Base-by-base conservation (phyloP, 2,329 filamentous ascomycete genomes). In the Simplicillium aogashimaense region DNA sequence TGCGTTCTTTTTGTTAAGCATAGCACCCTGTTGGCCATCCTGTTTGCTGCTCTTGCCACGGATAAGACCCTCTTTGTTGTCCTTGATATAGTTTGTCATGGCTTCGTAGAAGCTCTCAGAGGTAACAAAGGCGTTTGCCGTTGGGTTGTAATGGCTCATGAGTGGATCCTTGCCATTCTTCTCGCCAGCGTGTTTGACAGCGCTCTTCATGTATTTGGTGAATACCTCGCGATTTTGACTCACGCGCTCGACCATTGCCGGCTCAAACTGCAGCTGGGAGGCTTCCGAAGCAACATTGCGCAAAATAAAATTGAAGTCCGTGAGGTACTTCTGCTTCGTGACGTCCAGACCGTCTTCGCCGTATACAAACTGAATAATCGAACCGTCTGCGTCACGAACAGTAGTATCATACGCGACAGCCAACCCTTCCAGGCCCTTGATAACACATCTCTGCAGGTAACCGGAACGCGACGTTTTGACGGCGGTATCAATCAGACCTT, bases 391-490 rank as follows among this genome's bases (percentile, higher is more conserved):
- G 53, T 98, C 90, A 47, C 92, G 80, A 13, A 98, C 92, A 1
- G 89, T 94, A 8, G 83, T 89, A 55, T 98, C 92, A 58, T 98
- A 97, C 45, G 89, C 81, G 2, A 94, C 88, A 52, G 81, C 83
- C 34, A 97, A 71, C 4, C 92, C 92, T 62, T 98, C 92, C 84
- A 98, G 94, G 45, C 92, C 92, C 67, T 98, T 98, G 67, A 98
- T 94, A 46, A 98, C 74, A 72, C 92, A 98, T 57, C 94, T 76
- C 59, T 98, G 92, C 38, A 98, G 70, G 57, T 98, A 98, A 45
- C 92, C 94, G 20, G 92, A 97, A 56, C 92, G 83, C 9, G 90
- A 94, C 2, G 92, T 98, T 67, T 98, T 98, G 60, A 98, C 92
- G 47, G 92, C 92, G 15, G 92, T 98, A 74, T 98, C 92, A 57